Conservation (phyloP, 2,329 filamentous ascomycete species). For the Pyrenophora graminea region DNA sequence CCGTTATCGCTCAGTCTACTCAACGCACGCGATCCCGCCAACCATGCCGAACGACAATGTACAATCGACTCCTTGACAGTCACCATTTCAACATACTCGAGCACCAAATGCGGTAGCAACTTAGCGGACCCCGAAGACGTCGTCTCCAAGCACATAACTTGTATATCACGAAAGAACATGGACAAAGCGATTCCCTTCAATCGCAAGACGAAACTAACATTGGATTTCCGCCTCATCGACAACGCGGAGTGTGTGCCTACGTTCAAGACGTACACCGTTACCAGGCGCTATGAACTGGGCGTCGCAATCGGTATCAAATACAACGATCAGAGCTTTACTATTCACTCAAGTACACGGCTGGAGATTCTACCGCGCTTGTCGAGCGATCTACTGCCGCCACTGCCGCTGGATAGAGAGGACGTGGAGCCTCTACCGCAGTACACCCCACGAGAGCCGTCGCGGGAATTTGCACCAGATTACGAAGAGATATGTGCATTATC, state of each 20-base stretch:
- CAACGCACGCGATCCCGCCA: slow-evolving; percentile 25
- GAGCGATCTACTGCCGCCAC: slow-evolving; percentile 8
- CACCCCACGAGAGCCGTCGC: slow-evolving; percentile 29
- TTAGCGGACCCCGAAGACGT: slow-evolving; percentile 35
- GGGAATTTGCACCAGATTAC: slow-evolving; percentile 41
- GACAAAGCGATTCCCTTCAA: slow-evolving; percentile 29
- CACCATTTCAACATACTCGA: slow-evolving; percentile 40
- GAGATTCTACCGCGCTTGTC: slow-evolving; percentile 38
- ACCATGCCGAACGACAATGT: slow-evolving; percentile 28
- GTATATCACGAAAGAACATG: slow-evolving; percentile 34
- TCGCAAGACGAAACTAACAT: slow-evolving; percentile 25
- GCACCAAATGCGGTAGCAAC: slow-evolving; percentile 33
- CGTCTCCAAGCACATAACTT: slow-evolving; percentile 37
- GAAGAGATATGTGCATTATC: slow-evolving; percentile 33
- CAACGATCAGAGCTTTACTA: slow-evolving; percentile 29
- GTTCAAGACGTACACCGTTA: slow-evolving; percentile 43
- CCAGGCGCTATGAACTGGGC: slow-evolving; percentile 34
- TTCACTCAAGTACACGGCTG: slow-evolving; percentile 32
- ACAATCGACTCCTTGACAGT: slow-evolving; percentile 35
- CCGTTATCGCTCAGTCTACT: slow-evolving; percentile 33
- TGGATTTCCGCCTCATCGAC: slow-evolving; percentile 41
- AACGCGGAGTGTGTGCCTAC: slow-evolving; percentile 41
- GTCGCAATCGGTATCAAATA: slow-evolving; percentile 36
- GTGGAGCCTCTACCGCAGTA: slow-evolving; percentile 41
- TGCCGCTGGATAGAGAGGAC: slow-evolving; percentile 20